Evolutionary conservation across 495 filamentous ascomycete species (phyloP), one percentile per base, ranked within the genome.

Genomic region (Penicillium coprophilum): DNA sequence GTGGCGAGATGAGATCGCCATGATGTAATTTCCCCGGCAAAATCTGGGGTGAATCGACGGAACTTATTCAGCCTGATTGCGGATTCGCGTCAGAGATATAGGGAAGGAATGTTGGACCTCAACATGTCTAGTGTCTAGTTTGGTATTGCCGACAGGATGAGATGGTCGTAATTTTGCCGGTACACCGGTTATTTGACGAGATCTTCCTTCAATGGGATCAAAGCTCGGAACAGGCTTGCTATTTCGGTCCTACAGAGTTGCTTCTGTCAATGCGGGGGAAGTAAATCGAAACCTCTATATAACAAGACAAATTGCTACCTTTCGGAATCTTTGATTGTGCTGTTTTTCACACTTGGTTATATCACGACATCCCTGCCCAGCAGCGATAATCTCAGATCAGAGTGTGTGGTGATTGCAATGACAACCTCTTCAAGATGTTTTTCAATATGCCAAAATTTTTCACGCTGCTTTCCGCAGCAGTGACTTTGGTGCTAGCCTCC

Each of bases 21-120:
- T 67, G 64, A 67, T 67, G 64, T 65, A 59, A 67, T 50, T 40
- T 27, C 2, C 4, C 17, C 23, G 30, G 30, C 13, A 31, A 46
- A 46, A 12, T 38, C 51, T 17, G 23, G 53, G 48, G 46, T 31
- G 24, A 32, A 38, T 17, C 21, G 19, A 13, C 9, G 7, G 38
- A 40, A 19, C 13, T 30, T 30, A 50, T 50, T 60, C 51, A 51
- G 46, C 30, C 57, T 46, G 53, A 38, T 48, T 48, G 11, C 12
- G 15, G n/a, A 4, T 38, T 44, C 11, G 31, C 31, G 17, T 5
- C 11, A 50, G 23, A 1, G 11, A 12, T 31, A 21, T 19, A 7
- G 19, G 40, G 40, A 38, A 17, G 15, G 17, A 0, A 7, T 38
- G 2, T 38, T 9, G 6, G 2, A 38, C 34, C 17, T 38, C 11